Conservation (phyloP, 1,284 basidiomycete species). For the Puccinia novopanici region DNA sequence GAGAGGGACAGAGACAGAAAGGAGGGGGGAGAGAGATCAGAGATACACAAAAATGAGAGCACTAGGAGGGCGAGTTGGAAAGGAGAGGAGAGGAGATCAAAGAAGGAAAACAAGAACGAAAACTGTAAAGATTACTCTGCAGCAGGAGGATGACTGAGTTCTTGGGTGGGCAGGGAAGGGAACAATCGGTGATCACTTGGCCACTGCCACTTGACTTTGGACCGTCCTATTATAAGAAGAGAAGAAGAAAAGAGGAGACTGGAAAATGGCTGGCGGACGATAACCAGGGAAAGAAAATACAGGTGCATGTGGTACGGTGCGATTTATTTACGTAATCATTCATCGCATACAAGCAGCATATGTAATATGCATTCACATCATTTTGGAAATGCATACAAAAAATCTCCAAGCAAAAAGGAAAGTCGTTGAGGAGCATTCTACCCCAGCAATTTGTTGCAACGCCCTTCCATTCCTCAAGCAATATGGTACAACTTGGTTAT, state of each 20-base stretch:
- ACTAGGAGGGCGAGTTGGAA: background rate
- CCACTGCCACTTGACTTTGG: too few species aligned
- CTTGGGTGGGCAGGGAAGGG: background rate
- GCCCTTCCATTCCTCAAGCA: background rate
- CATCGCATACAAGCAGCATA: conserved; percentile 25
- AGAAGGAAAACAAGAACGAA: conserved; percentile 18
- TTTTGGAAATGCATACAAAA: conserved; percentile 21
- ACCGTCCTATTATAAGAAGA: too few species aligned
- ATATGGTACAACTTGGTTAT: too few species aligned
- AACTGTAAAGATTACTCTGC: background rate
- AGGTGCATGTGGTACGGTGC: background rate
- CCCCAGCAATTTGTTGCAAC: background rate
- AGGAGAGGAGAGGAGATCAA: background rate
- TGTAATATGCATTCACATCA: conserved; percentile 19
- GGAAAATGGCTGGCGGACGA: too few species aligned
- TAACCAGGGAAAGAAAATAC: background rate
- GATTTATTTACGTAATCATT: background rate
- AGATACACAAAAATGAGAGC: background rate
- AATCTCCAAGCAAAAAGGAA: background rate
- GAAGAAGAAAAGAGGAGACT: background rate
- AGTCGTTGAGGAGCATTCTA: background rate
- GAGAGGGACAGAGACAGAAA: too few species aligned
- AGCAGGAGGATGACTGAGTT: background rate
- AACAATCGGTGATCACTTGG: background rate
- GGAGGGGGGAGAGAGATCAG: background rate